These are phyloP conservation scores for Skeletonema costatum DNA, from an alignment of 108 stramenopile genomes.

Conservation along the genomic window DNA sequence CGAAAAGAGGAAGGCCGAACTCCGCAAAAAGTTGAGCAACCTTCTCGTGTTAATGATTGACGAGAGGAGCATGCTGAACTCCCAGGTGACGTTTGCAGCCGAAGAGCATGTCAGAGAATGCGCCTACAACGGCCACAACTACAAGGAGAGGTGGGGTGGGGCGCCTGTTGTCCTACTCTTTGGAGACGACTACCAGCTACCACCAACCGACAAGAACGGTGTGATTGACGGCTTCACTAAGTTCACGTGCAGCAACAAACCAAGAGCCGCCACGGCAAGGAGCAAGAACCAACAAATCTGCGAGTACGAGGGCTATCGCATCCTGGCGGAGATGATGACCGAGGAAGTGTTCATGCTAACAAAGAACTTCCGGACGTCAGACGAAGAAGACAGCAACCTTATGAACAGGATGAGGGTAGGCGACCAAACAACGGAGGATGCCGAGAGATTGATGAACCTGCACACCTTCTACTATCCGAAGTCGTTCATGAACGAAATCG, in stretches of 20 bases:
- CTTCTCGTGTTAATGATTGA: constrained; percentile 6
- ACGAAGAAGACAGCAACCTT: background rate
- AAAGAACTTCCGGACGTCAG: background rate
- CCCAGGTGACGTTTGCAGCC: background rate
- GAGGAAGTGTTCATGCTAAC: background rate
- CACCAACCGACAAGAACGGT: background rate
- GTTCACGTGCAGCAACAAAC: background rate
- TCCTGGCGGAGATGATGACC: background rate
- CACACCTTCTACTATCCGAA: background rate
- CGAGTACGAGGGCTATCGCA: background rate
- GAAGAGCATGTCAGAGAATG: constrained; percentile 2
- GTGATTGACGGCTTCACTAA: constrained; percentile 4
- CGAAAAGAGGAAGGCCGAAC: background rate
- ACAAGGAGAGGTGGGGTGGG: constrained; percentile 3
- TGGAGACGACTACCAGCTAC: constrained; percentile 11
- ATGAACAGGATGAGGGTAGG: background rate
- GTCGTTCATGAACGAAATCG: background rate
- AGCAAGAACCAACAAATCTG: background rate
- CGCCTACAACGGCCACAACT: constrained; percentile 5
- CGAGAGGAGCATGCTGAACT: constrained; percentile 9
- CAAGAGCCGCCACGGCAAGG: background rate
- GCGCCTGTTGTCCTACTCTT: constrained; percentile 1
- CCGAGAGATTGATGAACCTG: background rate
- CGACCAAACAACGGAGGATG: background rate
- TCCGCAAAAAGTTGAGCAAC: background rate